Percentiles rank a stretch among this genome's conserved stretches.
phyloP scores from a whole-genome alignment of 106 monocot species.

The Agapanthus africanus region DNA sequence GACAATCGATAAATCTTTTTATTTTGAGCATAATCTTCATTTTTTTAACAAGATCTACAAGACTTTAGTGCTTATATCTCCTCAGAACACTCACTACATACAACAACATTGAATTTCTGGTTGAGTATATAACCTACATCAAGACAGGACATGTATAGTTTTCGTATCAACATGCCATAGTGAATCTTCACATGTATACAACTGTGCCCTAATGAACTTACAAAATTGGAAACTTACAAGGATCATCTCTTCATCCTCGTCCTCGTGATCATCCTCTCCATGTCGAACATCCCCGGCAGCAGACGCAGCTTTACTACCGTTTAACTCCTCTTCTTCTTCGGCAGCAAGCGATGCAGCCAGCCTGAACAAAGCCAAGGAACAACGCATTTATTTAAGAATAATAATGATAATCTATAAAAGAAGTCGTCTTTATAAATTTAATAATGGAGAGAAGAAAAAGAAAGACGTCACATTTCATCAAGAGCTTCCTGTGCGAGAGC shows the following conservation, averaged over 20 bases:
- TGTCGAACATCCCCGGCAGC: constrained; percentile 10
- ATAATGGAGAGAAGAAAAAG: background rate
- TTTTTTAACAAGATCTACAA: no score
- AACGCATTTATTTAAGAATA: background rate
- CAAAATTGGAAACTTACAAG: constrained; percentile 43
- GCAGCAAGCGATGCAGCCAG: constrained; percentile 95
- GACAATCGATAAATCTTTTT: no score
- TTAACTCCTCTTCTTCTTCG: constrained; percentile 50
- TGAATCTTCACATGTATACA: no score
- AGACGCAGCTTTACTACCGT: constrained; percentile 12
- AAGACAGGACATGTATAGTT: no score
- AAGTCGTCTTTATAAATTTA: background rate
- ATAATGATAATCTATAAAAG: background rate
- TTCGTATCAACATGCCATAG: no score
- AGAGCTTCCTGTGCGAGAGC: constrained; percentile 29
- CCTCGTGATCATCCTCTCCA: constrained; percentile 44
- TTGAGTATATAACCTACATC: no score
- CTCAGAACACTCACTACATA: no score
- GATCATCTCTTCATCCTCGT: constrained; percentile 71
- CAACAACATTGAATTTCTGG: no score
- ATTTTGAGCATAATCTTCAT: no score
- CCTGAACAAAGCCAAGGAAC: constrained; percentile 16
- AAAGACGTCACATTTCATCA: constrained; percentile 55
- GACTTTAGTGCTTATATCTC: no score
- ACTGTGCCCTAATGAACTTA: no score